Evolutionary conservation across 768 basidiomycete species (phyloP).

Genomic region (Rhodotorula sphaerocarpa): DNA sequence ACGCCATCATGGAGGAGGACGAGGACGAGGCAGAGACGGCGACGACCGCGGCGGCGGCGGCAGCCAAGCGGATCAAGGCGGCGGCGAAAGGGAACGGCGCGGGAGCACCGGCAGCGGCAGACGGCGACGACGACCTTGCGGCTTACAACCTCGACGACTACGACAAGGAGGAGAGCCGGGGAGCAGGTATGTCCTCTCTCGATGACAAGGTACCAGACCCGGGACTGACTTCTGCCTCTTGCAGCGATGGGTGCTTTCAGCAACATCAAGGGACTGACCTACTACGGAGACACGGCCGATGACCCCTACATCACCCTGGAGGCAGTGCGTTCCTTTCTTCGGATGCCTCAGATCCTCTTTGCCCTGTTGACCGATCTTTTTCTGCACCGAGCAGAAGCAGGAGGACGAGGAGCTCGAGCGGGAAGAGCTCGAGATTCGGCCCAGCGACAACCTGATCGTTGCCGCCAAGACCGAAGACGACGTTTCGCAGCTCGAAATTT

Average conservation of each 20-base stretch:
- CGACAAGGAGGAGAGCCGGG: conserved; percentile 60
- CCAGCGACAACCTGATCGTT: conserved; percentile 86
- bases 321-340: conserved; percentile 53
- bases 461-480: conserved; percentile 94
- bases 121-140: conserved; percentile 59
- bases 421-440: conserved; percentile 76
- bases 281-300: conserved; percentile 75
- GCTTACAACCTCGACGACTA: conserved; percentile 87
- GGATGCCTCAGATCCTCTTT: background rate
- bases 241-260: conserved; percentile 65
- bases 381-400: conserved; percentile 50
- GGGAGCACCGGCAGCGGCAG: conserved; percentile 41
- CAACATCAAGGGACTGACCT: conserved; percentile 88
- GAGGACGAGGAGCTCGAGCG: conserved; percentile 68
- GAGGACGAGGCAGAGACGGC: conserved; percentile 49
- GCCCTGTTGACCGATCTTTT: too few species aligned
- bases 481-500: conserved; percentile 87
- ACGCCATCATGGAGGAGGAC: conserved; percentile 40
- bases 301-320: conserved; percentile 96
- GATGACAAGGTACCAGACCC: background rate
- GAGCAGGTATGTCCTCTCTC: conserved; percentile 40
- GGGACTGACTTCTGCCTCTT: background rate
- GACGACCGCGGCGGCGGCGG: conserved; percentile 11
- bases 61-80: conserved; percentile 41
- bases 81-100: conserved; percentile 43